Evolutionary conservation across 352 stramenopile genomes (phyloP), one percentile per base, ranked within the genome.

Genomic region (Globisporangium okanoganense): DNA sequence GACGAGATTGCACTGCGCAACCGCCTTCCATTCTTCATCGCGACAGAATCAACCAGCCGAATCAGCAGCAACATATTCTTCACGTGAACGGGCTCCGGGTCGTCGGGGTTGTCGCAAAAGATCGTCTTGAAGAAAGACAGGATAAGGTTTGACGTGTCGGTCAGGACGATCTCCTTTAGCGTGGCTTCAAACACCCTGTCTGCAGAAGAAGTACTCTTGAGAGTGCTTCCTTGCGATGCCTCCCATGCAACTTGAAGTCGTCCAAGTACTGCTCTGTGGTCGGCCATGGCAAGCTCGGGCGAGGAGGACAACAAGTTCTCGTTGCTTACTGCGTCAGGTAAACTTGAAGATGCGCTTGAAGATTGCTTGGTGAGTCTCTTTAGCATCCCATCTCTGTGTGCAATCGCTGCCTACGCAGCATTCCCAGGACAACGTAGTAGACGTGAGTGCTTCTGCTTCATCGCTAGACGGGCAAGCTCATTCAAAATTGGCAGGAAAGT

Each of bases 101-200:
- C 59, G 29, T 75, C 69, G 10, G 53, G 38, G 0, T 53, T 69
- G 54, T 77, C 71, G 27, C 70, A 69, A 56, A 85, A 85, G 14
- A 74, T 60, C 27, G 55, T 71, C 44, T 83, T 82, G 57, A 90
- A 88, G 13, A 75, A 66, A 24, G 64, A 73, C 14, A 90, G 56
- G 3, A 88, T 64, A 18, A 79, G 48, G 50, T 73, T 85, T 29
- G 78, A 90, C n/a, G 79, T 66, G 36, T 87, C 71, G 29, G 71
- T 77, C 43, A 87, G 47, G 4, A 88, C 56, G 29, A 76, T 64
- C 36, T 87, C 75, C 35, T 74, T 56, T 7, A 83, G 36, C 2
- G 67, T 67, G 6, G 71, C 71, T 9, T 58, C 59, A 43, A 79
- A 86, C 41, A 64, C 38, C 10, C 43, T 24, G 20, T 25, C 20